Percentiles rank a stretch among this genome's conserved stretches.
Conservation (phyloP, 768 basidiomycete species). For the Amanita molliuscula region DNA sequence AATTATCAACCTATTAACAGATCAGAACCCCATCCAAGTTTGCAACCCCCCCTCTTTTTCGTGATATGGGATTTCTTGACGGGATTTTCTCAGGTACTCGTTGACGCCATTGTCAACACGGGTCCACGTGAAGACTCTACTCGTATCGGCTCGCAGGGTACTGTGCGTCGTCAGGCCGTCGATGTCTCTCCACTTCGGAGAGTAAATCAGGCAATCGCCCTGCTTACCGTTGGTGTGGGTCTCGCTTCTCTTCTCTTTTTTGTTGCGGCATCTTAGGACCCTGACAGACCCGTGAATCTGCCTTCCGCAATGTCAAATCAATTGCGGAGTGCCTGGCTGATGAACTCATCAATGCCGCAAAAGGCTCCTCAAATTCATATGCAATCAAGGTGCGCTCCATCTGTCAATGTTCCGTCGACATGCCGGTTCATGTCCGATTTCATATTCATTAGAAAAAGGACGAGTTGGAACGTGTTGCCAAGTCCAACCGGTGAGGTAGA, state of each 20-base stretch:
- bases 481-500: constrained; percentile 83
- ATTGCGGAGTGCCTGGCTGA: constrained; percentile 98
- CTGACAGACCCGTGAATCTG: constrained; percentile 90
- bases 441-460: constrained; percentile 75
- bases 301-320: constrained; percentile 99
- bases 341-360: constrained; percentile 99
- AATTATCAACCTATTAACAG: constrained; percentile 98
- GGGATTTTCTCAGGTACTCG: constrained; percentile 55
- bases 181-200: constrained; percentile 97
- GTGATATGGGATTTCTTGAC: not conserved
- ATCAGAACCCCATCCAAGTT: constrained; percentile 99
- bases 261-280: not conserved
- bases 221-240: constrained; percentile 92
- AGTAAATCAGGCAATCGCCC: constrained; percentile 94
- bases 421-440: not conserved
- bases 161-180: constrained; percentile 98
- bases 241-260: not conserved
- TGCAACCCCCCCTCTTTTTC: constrained; percentile 13
- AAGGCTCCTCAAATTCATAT: constrained; percentile 99
- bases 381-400: constrained; percentile 79
- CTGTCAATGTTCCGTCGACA: not conserved
- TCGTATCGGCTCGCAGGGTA: constrained; percentile 99
- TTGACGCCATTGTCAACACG: constrained; percentile 99
- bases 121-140: constrained; percentile 99
- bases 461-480: constrained; percentile 99